Evolutionary conservation across 768 basidiomycete genomes (phyloP), one percentile per base, ranked within the genome.

Genomic region (Pholiota conissans): DNA sequence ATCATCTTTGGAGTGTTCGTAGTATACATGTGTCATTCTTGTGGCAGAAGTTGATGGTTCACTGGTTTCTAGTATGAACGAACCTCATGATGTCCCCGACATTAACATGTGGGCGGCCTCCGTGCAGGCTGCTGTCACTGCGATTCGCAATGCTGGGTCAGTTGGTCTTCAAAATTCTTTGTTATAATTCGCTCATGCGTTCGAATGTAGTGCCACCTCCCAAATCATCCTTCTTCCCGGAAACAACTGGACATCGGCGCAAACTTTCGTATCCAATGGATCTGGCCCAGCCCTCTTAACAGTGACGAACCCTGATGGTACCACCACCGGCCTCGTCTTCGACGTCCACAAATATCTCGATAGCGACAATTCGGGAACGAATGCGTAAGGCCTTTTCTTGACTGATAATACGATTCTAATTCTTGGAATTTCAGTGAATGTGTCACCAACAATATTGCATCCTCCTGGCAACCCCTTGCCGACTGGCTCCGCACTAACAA

Each of bases 321-420:
- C 70, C n/a, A 72, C 53, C 29, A 64, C 63, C n/a, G 49, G 73
- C 58, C 74, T 86, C 28, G 69, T 86, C 58, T 79, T 86, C 61
- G 86, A 87, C 60, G 83, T 85, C 0, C 85, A 86, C 75, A 82
- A 83, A 66, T 86, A 86, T 69, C 77, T 84, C 46, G 85, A 86
- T 66, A 72, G 63, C 14, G 82, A 85, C 62, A 80, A 78, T 65
- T 81, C 69, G 16, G 67, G 69, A n/a, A 68, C 67, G 5, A 65
- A 68, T 34, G 34, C 59, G 70, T 70, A 50, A 30, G 65, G 65
- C 11, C 29, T 24, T 39, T 1, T 3, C 11, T 18, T 35, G 7
- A 46, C 45, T 26, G 18, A 20, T 45, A 0, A 13, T 29, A 16
- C 9, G 32, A 24, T 27, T 22, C 14, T 35, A 42, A 37, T 22